Percentiles rank a stretch among this genome's conserved stretches.
These are phyloP conservation scores for Speleostelium caveatum DNA, from an alignment of 78 protist genomes.

Conservation along the genomic window DNA sequence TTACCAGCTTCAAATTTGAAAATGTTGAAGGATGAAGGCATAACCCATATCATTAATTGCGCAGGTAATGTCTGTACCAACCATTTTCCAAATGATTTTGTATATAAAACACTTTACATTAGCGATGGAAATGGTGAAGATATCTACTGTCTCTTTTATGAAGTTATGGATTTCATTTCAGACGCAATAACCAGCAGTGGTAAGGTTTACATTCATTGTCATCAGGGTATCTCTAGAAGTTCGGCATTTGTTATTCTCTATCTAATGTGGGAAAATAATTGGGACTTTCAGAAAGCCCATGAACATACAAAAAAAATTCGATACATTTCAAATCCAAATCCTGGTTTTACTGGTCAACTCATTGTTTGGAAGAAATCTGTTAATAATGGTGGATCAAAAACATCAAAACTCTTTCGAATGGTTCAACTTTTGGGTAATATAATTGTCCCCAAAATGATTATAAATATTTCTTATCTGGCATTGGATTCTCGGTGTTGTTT, in stretches of 20 bases:
- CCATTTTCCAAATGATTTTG: conserved; percentile 54
- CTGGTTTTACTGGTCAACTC: conserved; percentile 78
- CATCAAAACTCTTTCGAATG: conserved; percentile 37
- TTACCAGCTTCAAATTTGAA: conserved; percentile 45
- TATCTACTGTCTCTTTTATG: conserved; percentile 65
- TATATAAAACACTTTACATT: conserved; percentile 60
- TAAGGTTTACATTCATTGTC: conserved; percentile 70
- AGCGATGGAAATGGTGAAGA: conserved; percentile 80
- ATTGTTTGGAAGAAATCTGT: conserved; percentile 29
- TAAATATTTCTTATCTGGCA: conserved; percentile 17
- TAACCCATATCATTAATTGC: conserved; percentile 78
- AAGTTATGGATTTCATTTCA: conserved; percentile 68
- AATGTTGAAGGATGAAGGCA: conserved; percentile 43
- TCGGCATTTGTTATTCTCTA: conserved; percentile 61
- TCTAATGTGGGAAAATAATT: conserved; percentile 56
- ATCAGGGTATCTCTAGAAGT: conserved; percentile 79
- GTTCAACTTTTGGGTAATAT: conserved; percentile 41
- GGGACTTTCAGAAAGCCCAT: conserved; percentile 42
- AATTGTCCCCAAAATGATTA: conserved; percentile 24
- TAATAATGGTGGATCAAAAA: background rate
- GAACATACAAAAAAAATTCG: conserved; percentile 54
- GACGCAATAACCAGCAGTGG: conserved; percentile 42
- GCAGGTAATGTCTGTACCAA: conserved; percentile 75
- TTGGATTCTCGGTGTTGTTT: conserved; percentile 67
- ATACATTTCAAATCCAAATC: conserved; percentile 75